phyloP scores from a whole-genome alignment of 768 basidiomycete genomes.

The Suillus brevipes region DNA sequence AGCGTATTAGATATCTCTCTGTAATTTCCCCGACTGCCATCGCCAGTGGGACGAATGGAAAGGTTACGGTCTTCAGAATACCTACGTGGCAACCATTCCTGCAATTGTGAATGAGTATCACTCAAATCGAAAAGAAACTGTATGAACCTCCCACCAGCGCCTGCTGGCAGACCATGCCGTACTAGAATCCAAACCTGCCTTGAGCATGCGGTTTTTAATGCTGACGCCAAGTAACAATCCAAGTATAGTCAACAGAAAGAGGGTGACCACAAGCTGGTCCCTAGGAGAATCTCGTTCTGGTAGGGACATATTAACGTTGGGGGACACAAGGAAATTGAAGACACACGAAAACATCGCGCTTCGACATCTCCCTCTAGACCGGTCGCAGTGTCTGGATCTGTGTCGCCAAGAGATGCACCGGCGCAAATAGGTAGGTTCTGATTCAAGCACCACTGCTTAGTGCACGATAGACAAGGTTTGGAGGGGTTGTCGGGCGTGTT shows the following conservation, averaged over 20 bases:
- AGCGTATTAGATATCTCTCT: constrained; percentile 38
- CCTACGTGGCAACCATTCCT: constrained; percentile 48
- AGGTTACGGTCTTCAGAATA: constrained; percentile 54
- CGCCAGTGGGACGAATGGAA: constrained; percentile 25
- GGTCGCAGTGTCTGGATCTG: constrained; percentile 89
- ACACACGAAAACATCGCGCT: constrained; percentile 93
- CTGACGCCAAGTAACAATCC: constrained; percentile 84
- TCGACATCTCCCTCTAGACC: constrained; percentile 96
- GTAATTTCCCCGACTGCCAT: constrained; percentile 45
- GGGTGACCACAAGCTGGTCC: constrained; percentile 89
- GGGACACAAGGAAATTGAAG: constrained; percentile 31
- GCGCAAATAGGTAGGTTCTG: constrained; percentile 85
- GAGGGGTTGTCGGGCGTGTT: constrained; percentile 79
- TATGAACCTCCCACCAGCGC: constrained; percentile 83
- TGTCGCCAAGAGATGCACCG: constrained; percentile 80
- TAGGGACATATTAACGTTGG: constrained; percentile 13
- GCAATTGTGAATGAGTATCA: constrained; percentile 16
- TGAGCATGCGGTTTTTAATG: constrained; percentile 78
- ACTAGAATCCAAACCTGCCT: constrained; percentile 68
- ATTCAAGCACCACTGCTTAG: constrained; percentile 93
- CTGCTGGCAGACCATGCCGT: constrained; percentile 62
- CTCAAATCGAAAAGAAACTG: constrained; percentile 14
- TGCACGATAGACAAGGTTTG: constrained; percentile 91
- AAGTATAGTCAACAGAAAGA: constrained; percentile 86
- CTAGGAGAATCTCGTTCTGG: constrained; percentile 93